These are phyloP conservation scores for Metschnikowia noctiluminum DNA, from an alignment of 805 yeast species.

Conservation along the genomic window DNA sequence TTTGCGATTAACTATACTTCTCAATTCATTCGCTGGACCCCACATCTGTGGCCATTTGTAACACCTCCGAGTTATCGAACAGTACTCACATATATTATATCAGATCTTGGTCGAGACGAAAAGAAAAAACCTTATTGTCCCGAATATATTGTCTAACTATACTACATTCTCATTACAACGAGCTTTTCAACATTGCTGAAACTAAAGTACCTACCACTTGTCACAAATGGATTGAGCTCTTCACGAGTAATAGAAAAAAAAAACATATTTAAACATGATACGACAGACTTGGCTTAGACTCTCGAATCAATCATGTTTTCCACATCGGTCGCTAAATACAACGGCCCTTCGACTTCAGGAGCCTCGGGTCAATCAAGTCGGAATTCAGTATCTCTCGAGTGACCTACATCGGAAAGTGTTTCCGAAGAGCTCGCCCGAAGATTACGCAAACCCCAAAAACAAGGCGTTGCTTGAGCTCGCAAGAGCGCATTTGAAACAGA, in stretches of 20 bases:
- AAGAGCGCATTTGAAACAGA: conserved; percentile 52
- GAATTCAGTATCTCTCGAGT: conserved; percentile 71
- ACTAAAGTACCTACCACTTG: no score
- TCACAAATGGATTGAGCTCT: no score
- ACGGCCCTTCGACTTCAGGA: conserved; percentile 18
- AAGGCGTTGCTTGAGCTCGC: conserved; percentile 47
- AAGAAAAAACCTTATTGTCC: no score
- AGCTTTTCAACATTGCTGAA: no score
- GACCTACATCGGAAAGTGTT: conserved; percentile 61
- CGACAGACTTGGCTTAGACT: conserved; percentile 1
- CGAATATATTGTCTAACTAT: no score
- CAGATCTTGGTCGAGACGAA: no score
- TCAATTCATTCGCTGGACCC: no score
- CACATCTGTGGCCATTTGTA: no score
- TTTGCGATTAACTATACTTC: background rate
- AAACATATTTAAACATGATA: background rate
- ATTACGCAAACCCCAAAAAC: conserved; percentile 27
- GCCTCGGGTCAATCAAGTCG: conserved; percentile 70
- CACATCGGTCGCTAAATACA: background rate
- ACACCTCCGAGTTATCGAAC: no score
- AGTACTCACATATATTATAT: no score
- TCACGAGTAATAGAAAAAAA: no score
- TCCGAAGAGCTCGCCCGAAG: conserved; percentile 34
- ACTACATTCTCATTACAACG: no score
- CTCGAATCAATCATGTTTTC: background rate